These are phyloP conservation scores for Orbilia brochopaga DNA, from an alignment of 2,329 filamentous ascomycete genomes.

Conservation along the genomic window DNA sequence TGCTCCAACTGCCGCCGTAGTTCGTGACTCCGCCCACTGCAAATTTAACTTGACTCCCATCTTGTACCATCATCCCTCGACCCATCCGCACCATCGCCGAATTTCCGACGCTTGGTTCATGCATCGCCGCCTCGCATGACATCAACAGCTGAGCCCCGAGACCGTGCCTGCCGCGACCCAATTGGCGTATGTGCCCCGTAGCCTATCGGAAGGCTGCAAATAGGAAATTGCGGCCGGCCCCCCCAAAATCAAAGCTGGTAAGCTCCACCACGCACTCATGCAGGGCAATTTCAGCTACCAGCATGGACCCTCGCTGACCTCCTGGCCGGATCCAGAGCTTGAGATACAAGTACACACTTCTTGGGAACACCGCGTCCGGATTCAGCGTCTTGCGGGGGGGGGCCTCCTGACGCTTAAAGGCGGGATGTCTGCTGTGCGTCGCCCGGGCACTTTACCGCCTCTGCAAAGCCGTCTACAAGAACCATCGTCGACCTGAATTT, in stretches of 20 bases:
- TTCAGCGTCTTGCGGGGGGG: not conserved
- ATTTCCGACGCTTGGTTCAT: not conserved
- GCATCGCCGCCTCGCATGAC: not conserved
- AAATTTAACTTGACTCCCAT: not conserved
- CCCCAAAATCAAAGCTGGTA: not conserved
- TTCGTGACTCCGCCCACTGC: too few relatives aligned
- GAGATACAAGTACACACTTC: too few relatives aligned
- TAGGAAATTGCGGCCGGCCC: not conserved
- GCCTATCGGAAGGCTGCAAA: not conserved
- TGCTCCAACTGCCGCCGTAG: too few relatives aligned
- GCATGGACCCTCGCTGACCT: not conserved
- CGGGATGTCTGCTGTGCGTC: conserved; percentile 17
- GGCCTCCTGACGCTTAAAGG: not conserved
- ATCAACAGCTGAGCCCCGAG: not conserved
- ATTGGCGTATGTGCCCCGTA: not conserved
- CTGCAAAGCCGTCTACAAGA: not conserved
- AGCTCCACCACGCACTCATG: not conserved
- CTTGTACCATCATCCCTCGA: not conserved
- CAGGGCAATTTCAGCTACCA: not conserved
- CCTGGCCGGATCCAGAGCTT: not conserved
- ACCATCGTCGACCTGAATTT: not conserved
- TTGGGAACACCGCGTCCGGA: not conserved
- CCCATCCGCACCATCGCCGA: not conserved
- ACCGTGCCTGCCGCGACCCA: not conserved
- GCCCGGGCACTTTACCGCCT: conserved; percentile 16